Percentiles rank a stretch among this genome's conserved stretches.
These are phyloP conservation scores for Cylindricascospora bacillispora DNA, from an alignment of 1,139 yeast genomes.

Conservation along the genomic window DNA sequence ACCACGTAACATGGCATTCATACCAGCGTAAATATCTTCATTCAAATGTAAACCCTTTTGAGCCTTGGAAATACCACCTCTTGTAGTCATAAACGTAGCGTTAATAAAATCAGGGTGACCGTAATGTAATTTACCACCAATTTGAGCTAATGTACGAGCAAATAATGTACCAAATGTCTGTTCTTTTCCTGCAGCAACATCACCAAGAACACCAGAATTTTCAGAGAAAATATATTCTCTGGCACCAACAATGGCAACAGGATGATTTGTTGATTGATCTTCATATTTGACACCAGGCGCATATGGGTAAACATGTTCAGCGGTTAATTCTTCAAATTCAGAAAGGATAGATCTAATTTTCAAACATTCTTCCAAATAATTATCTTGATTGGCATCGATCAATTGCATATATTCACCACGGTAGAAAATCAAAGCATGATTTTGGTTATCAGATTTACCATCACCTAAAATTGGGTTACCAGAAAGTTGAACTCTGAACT, in stretches of 20 bases:
- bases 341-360: slow-evolving; percentile 96
- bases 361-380: slow-evolving; percentile 94
- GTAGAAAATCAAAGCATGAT: slow-evolving; percentile 91
- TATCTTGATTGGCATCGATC: slow-evolving; percentile 98
- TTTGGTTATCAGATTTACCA: slow-evolving; percentile 98
- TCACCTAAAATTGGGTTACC: slow-evolving; percentile 99
- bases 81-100: slow-evolving; percentile 86
- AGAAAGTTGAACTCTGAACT: slow-evolving; percentile 91
- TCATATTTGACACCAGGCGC: slow-evolving; percentile 42
- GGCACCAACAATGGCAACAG: slow-evolving; percentile 98
- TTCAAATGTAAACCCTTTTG: slow-evolving; percentile 97
- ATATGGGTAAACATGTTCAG: slow-evolving; percentile 73
- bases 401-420: slow-evolving; percentile 98
- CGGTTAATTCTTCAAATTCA: slow-evolving; percentile 91
- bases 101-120: slow-evolving; percentile 99
- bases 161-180: slow-evolving; percentile 98
- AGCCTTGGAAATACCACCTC: slow-evolving; percentile 99
- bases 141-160: slow-evolving; percentile 94
- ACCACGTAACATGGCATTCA: slow-evolving; percentile 95
- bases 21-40: slow-evolving; percentile 99
- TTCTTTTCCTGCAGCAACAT: slow-evolving; percentile 99
- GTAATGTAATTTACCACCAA: slow-evolving; percentile 98
- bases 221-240: slow-evolving; percentile 98
- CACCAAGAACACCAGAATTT: slow-evolving; percentile 98
- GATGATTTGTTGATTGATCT: slow-evolving; percentile 40